Conservation (phyloP, 805 yeast species). For the Nakazawaea molendinolei region DNA sequence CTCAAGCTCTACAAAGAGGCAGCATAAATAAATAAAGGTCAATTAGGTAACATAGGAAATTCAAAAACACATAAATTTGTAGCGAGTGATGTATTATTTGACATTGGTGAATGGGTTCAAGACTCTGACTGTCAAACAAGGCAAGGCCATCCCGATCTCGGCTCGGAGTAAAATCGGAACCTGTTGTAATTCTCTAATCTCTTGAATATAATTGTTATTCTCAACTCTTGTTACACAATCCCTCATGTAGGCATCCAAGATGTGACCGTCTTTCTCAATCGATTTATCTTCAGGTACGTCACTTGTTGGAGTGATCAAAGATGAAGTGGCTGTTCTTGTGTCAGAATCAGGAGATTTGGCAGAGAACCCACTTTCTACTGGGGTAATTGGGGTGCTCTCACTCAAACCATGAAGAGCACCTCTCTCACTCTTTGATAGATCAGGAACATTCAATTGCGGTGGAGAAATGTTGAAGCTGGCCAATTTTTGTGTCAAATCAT, state of each 20-base stretch:
- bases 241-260: constrained; percentile 52
- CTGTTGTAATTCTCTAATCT: constrained; percentile 65
- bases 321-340: constrained; percentile 8
- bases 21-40: no score
- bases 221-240: constrained; percentile 54
- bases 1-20: no score
- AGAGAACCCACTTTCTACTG: not conserved
- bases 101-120: constrained; percentile 67
- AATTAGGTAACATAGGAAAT: no score
- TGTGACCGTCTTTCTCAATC: constrained; percentile 22
- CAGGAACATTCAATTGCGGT: constrained; percentile 34
- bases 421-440: not conserved
- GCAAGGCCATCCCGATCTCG: constrained; percentile 92
- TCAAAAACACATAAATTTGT: no score
- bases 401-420: not conserved
- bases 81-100: constrained; percentile 10
- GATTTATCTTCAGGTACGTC: not conserved
- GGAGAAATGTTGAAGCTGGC: constrained; percentile 41
- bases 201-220: constrained; percentile 65
- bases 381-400: constrained; percentile 5
- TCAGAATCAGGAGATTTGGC: constrained; percentile 1
- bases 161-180: constrained; percentile 85
- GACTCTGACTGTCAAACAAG: constrained; percentile 88
- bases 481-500: constrained; percentile 41
- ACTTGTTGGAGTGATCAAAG: constrained; percentile 3